Base-by-base conservation (phyloP, 2,329 filamentous ascomycete species). In the Hypoxylon sp. region DNA sequence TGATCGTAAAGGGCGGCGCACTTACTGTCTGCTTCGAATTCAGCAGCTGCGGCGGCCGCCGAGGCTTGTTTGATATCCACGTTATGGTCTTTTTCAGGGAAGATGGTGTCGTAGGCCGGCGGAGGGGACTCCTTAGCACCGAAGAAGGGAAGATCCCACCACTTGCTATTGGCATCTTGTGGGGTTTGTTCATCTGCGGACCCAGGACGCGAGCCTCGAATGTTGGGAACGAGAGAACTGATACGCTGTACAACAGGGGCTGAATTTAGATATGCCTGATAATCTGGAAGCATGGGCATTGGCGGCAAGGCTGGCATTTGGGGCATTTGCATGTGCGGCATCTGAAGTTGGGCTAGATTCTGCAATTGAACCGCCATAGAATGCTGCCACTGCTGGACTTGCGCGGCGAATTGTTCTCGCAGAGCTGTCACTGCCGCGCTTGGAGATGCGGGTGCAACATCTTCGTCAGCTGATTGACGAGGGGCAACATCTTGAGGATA, bases 21-120 rank as follows among this genome's bases (percentile, higher is more conserved):
- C 75, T 90, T 90, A 40, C 81, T 79, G 72, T 91, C 88, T 3
- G 88, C 87, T 62, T 87, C 84, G 2, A 84, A 84, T 30, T 91
- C 89, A 13, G 84, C 85, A 1, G 86, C 86, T 2, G 89, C 89
- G 59, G 83, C 83, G 7, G 84, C 83, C 1, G 86, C 88, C n/a
- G 87, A 86, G 17, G 85, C 81, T 73, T 87, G 85, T 78, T 91
- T 91, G 25, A 80, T 81, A 62, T 90, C 86, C 14, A 84, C 70
- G 5, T 27, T 17, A 6, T 7, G 20, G 49, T 85, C 82, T 59
- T 83, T 79, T 44, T 82, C 81, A 1, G 92, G 92, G 77, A 90
- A 96, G 30, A 96, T 88, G 53, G 95, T 93, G 59, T 94, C 90
- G 72, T 96, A 96, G 0, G 93, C 88, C 8, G 93, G 93, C 7